Base-by-base conservation (phyloP, 129 eudicot species). In the Arctium lappa region DNA sequence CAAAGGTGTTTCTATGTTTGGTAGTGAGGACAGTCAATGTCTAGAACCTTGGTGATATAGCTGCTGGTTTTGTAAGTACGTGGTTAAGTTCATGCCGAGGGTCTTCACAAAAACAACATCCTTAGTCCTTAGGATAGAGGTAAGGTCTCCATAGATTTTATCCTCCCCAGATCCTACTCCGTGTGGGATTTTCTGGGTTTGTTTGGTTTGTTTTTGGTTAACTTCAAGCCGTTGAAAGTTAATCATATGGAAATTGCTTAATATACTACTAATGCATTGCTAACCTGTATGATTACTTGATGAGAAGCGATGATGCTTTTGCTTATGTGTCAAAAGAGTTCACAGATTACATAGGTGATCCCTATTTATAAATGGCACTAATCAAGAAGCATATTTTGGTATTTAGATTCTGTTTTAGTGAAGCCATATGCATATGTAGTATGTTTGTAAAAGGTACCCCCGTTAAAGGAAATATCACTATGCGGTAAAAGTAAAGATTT, bases 11-110 rank as follows among this genome's bases (percentile, higher is more conserved):
- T 44, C 84, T 29, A 36, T n/a, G 44, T 39, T 46, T n/a, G 32
- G 60, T 4, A 65, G 70, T 36, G 79, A 87, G 39, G 83, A 71
- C 7, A 73, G 62, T 75, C 73, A 48, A 79, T 66, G 22, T 86
- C 74, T 83, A 76, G 92, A 82, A 66, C 95, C 92, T 37, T 94
- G 98, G 98, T 94, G 89, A 88, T 80, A 56, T 30, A 33, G 46
- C 44, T 37, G 36, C 48, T 63, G 48, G 60, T 34, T 6, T 34
- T 46, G 70, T 44, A 46, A 29, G 73, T 36, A 62, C 36, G 73
- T 56, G 73, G 74, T 68, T 65, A 68, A 10, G 38, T 33, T 33
- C 11, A 42, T 8, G 38, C 1, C 9, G 13, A 22, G 27, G 27
- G 27, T 22, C 27, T 22, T 22, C 27, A 22, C 27, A 22, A 22